phyloP scores from a whole-genome alignment of 768 basidiomycete species.

The Suillus americanus region DNA sequence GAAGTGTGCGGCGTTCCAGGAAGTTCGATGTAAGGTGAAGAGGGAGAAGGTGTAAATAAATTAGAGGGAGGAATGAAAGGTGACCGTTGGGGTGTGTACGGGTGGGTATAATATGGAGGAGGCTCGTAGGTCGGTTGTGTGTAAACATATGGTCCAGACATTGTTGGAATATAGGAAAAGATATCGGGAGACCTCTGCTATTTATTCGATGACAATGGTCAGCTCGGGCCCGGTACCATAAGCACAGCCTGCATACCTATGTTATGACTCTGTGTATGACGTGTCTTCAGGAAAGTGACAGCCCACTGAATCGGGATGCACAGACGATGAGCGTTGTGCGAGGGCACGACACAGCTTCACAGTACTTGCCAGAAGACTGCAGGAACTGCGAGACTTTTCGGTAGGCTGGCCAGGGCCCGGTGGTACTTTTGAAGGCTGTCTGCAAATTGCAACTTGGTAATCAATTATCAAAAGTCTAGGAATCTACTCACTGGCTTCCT shows the following conservation, averaged over 20 bases:
- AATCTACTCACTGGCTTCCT: neutral
- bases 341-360: neutral
- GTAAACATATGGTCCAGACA: slow-evolving; percentile 46
- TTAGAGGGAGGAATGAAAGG: slow-evolving; percentile 44
- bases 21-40: slow-evolving; percentile 24
- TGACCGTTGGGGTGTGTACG: slow-evolving; percentile 34
- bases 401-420: neutral
- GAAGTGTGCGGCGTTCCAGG: slow-evolving; percentile 30
- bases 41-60: slow-evolving; percentile 40
- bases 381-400: neutral
- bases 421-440: neutral
- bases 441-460: neutral
- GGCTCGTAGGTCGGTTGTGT: slow-evolving; percentile 36
- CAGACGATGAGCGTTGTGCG: neutral
- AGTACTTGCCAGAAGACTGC: neutral
- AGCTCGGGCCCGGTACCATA: neutral
- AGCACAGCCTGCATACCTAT: neutral
- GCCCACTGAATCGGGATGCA: neutral
- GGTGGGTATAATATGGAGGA: slow-evolving; percentile 35
- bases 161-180: slow-evolving; percentile 12
- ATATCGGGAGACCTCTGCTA: neutral
- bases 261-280: neutral
- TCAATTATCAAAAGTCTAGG: neutral
- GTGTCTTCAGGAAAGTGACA: too few relatives aligned
- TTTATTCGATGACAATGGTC: neutral